Evolutionary conservation across 1,284 basidiomycete species (phyloP), one percentile per base, ranked within the genome.

Genomic region (Cutaneotrichosporon sp.): DNA sequence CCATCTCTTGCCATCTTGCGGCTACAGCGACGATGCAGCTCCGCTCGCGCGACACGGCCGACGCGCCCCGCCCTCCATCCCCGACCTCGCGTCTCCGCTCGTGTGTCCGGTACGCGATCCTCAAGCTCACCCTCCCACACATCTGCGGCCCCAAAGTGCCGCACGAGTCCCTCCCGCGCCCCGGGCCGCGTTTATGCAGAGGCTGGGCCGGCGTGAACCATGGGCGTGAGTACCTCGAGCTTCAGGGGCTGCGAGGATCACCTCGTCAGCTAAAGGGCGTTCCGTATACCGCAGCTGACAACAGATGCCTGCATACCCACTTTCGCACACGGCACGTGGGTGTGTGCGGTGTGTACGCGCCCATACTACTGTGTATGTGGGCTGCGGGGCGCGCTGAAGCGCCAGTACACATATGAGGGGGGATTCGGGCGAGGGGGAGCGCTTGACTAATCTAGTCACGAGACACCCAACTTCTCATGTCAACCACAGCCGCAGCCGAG

Each of bases 341-440:
- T 50, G 29, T 50, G 49, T 20, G 49, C 27, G 4, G 18, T 50
- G n/a, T n/a, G 49, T 25, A n/a, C 16, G 16, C 49, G 49, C 9
- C 27, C 22, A 9, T 53, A 31, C 11, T 53, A 53, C 51, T 53
- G 51, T 22, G 25, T 13, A 8, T 50, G 49, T 31, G 49, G 49
- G 14, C 29, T 5, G 49, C 27, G 16, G 7, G n/a, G 13, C 29
- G 16, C 16, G 18, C 49, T 50, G 13, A 31, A 33, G 18, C 25
- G 14, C 8, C 14, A 50, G 29, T 29, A 31, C 20, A 45, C 43
- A 8, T 18, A 22, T 9, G 43, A 45, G 20, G 43, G 43, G n/a
- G 54, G 16, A 13, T n/a, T 9, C 4, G 8, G 33, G 20, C 29
- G 29, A n/a, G 29, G 29, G 9, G 29, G 9, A 29, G 29, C 5